Evolutionary conservation across 352 stramenopile species (phyloP), one percentile per base, ranked within the genome.

Genomic region (Halophytophthora polymorphica): DNA sequence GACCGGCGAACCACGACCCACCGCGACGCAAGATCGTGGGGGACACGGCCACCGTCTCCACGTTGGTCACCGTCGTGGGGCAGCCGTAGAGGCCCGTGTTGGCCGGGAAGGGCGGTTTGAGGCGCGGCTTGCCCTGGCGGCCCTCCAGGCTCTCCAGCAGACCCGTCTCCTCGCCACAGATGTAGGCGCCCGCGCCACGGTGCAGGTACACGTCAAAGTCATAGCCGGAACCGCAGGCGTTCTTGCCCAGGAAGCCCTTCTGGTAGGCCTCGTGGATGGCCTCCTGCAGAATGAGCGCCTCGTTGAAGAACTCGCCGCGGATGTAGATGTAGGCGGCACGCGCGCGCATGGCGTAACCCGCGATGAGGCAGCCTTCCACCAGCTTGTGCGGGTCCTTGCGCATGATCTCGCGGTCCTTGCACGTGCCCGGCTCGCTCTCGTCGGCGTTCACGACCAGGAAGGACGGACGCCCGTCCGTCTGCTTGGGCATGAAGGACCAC

Each of bases 341-440:
- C 6, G 97, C 97, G 31, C 97, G 88, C 97, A 99, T 99, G 28
- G 97, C 97, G 68, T 98, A 99, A 17, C 97, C 97, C 0, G 97
- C 95, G 34, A 99, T 58, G 17, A 99, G 73, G 59, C 96, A 99
- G 37, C 97, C 97, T 64, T 99, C 97, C 15, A 99, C 86, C 38
- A 99, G 82, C 78, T 99, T 99, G 83, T 99, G 97, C 37, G 97
- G 97, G 70, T 99, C 97, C 73, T 99, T 99, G 50, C 97, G 91
- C 96, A 99, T 99, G 69, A 99, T 99, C 80, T 99, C 97, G 38
- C 97, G 93, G 73, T 99, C 97, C 79, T 99, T 99, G 85, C 97
- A 99, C 34, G 97, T 99, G 21, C 97, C 97, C 0, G 97, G 97
- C 77, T 99, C 97, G 39, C 77, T 97, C 80, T 99, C 97, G 70